Evolutionary conservation across 1,139 yeast genomes (phyloP).

Genomic region (Pichiaceae sp.): DNA sequence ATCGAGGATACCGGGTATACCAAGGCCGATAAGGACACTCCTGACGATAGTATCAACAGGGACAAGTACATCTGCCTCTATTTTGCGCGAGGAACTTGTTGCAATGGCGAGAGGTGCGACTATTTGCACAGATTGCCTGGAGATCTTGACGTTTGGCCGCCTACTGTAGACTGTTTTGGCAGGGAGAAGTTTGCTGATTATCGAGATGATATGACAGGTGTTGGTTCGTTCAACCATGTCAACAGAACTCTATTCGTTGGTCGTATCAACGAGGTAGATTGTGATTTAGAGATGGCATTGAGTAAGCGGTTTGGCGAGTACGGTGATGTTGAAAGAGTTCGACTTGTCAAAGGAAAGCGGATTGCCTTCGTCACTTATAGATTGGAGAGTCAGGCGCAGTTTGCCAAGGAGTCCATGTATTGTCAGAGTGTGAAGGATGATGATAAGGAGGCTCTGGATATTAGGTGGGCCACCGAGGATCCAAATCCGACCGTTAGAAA

Average conservation of each 20-base stretch:
- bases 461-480: constrained; percentile 89
- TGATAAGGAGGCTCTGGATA: constrained; percentile 41
- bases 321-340: constrained; percentile 68
- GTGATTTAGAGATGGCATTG: constrained; percentile 34
- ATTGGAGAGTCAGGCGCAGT: constrained; percentile 72
- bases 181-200: constrained; percentile 77
- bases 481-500: constrained; percentile 66
- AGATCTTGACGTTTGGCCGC: constrained; percentile 31
- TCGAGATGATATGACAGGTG: constrained; percentile 91
- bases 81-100: constrained; percentile 86
- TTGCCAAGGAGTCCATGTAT: constrained; percentile 90
- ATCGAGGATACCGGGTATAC: constrained; percentile 69
- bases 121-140: constrained; percentile 73
- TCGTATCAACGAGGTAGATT: constrained; percentile 36
- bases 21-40: constrained; percentile 40
- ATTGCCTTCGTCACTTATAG: constrained; percentile 76
- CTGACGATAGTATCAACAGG: constrained; percentile 26
- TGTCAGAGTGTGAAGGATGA: constrained; percentile 56
- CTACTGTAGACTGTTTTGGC: constrained; percentile 87
- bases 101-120: constrained; percentile 65
- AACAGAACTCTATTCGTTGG: constrained; percentile 79
- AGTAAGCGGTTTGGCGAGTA: constrained; percentile 57
- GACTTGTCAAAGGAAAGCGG: constrained; percentile 53
- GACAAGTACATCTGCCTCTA: constrained; percentile 57
- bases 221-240: constrained; percentile 67